A percentile compares a stretch with the other conserved stretches of the same genome.
Conservation (phyloP, 78 protist genomes). For the Guillardia theta region DNA sequence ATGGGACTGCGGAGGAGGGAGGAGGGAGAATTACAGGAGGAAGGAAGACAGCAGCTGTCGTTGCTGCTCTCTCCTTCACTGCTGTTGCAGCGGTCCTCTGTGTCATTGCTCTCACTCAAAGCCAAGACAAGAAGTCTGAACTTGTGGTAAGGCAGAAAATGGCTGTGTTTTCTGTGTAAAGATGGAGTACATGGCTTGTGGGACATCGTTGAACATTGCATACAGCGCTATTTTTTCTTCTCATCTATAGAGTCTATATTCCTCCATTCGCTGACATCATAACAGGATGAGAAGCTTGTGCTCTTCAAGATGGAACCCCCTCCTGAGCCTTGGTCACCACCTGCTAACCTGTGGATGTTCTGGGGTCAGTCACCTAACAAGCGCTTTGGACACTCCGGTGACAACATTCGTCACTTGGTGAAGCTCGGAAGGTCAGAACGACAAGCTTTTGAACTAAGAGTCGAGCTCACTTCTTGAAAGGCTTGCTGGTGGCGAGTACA, state of each 20-base stretch:
- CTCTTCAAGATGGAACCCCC: slow-evolving; percentile 27
- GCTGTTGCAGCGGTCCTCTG: not conserved
- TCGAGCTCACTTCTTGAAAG: not conserved
- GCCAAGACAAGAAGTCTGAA: not conserved
- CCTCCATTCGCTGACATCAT: not conserved
- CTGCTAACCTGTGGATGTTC: not conserved
- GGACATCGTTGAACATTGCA: not conserved
- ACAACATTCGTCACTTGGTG: not conserved
- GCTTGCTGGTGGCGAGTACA: slow-evolving; percentile 37
- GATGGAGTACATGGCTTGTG: not conserved
- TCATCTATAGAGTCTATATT: not conserved
- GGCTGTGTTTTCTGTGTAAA: not conserved
- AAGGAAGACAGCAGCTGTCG: not conserved
- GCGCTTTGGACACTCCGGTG: slow-evolving; percentile 23
- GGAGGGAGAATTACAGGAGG: too few relatives aligned
- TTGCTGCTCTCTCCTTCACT: not conserved
- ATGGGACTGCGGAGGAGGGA: too few relatives aligned
- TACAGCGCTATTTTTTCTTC: not conserved
- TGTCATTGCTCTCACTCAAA: not conserved
- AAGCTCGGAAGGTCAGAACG: not conserved
- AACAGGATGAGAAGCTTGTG: not conserved
- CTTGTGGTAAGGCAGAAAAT: not conserved
- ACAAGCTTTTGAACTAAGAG: not conserved
- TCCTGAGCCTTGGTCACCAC: slow-evolving; percentile 48
- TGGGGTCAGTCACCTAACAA: slow-evolving; percentile 13